Conservation (phyloP, 208 protist species). For the Leishmania amazonensis region DNA sequence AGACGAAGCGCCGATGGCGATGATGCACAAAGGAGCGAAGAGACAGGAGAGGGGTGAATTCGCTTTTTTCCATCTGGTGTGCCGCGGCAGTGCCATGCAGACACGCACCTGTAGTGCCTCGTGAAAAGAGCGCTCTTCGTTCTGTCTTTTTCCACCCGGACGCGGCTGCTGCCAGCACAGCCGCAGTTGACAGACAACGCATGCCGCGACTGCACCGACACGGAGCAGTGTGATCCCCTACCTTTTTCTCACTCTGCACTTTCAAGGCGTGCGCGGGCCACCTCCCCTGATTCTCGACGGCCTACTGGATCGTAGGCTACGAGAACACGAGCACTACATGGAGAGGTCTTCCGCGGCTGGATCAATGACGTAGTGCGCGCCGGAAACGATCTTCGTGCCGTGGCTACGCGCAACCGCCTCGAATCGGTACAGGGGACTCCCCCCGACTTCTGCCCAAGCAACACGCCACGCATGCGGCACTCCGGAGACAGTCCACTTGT, state of each 20-base stretch:
- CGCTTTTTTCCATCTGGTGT: neutral
- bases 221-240: neutral
- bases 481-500: neutral
- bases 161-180: neutral
- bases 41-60: neutral
- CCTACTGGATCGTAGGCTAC: neutral
- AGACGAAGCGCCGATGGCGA: neutral
- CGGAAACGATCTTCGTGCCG: conserved; percentile 13
- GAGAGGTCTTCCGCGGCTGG: neutral
- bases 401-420: conserved; percentile 12
- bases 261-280: neutral
- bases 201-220: neutral
- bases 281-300: neutral
- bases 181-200: neutral
- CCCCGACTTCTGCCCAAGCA: neutral
- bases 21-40: neutral
- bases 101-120: neutral
- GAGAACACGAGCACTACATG: neutral
- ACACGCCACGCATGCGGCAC: neutral
- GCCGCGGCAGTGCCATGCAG: neutral
- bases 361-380: conserved; percentile 11
- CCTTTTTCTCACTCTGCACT: neutral
- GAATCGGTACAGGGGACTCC: neutral
- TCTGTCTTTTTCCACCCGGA: neutral
- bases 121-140: neutral